phyloP scores from a whole-genome alignment of 495 filamentous ascomycete species.

The Xylaria acuta region DNA sequence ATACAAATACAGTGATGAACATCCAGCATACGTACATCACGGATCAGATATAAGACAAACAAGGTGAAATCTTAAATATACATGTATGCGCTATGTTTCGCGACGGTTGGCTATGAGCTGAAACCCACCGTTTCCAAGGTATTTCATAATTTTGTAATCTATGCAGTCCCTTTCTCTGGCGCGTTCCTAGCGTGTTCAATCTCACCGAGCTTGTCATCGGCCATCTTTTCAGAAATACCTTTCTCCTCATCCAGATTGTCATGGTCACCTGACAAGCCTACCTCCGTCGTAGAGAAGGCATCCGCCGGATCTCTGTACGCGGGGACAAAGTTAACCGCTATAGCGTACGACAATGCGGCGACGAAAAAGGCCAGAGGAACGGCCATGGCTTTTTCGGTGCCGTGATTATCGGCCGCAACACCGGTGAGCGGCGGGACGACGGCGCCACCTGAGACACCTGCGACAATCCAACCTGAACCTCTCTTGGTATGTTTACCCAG shows the following conservation, averaged over 20 bases:
- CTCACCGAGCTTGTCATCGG: slow-evolving; percentile 36
- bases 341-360: slow-evolving; percentile 62
- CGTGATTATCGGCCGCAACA: slow-evolving; percentile 55
- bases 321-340: slow-evolving; percentile 69
- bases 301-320: slow-evolving; percentile 65
- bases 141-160: background rate
- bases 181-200: slow-evolving; percentile 20
- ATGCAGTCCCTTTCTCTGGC: background rate
- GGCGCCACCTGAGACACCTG: slow-evolving; percentile 68
- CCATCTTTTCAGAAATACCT: slow-evolving; percentile 34
- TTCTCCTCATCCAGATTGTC: slow-evolving; percentile 36
- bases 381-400: slow-evolving; percentile 54
- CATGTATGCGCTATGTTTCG: background rate
- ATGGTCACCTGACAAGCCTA: slow-evolving; percentile 51
- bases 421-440: slow-evolving; percentile 70
- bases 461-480: slow-evolving; percentile 67
- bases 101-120: background rate
- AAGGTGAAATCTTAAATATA: background rate
- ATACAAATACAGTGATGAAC: background rate
- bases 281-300: slow-evolving; percentile 59
- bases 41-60: background rate
- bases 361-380: slow-evolving; percentile 66
- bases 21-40: background rate
- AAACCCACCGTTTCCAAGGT: background rate
- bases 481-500: slow-evolving; percentile 73